Evolutionary conservation across 2,329 filamentous ascomycete species (phyloP).

Genomic region (Claviceps sp.): DNA sequence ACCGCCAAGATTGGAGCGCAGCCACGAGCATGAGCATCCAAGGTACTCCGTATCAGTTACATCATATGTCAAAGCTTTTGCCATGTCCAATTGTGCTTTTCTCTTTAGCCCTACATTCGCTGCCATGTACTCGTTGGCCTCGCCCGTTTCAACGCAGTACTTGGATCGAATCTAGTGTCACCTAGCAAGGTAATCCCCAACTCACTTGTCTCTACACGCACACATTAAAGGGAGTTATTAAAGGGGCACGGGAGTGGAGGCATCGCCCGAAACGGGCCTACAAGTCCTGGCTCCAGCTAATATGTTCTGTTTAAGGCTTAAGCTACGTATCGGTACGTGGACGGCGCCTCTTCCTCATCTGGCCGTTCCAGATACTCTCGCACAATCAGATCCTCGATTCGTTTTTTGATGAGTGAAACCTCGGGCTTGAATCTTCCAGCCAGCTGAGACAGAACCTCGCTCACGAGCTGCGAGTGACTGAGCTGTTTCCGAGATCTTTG

Average conservation of each 20-base stretch:
- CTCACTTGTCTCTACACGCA: no score
- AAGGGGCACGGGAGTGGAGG: neutral
- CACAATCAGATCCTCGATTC: conserved; percentile 65
- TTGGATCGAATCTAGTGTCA: no score
- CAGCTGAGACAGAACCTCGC: conserved; percentile 60
- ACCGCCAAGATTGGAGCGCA: no score
- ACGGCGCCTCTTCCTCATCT: conserved; percentile 50
- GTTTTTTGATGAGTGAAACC: conserved; percentile 63
- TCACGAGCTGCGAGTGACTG: conserved; percentile 53
- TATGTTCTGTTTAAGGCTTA: conserved; percentile 27
- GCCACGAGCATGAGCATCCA: no score
- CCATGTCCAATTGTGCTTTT: no score
- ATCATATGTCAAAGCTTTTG: no score
- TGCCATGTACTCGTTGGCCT: no score
- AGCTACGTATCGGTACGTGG: conserved; percentile 57
- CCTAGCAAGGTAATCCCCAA: no score
- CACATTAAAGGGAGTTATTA: neutral
- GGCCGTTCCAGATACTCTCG: conserved; percentile 64
- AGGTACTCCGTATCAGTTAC: no score
- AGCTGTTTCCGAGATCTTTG: conserved; percentile 59
- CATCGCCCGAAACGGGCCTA: neutral
- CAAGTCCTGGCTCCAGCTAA: neutral
- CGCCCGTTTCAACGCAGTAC: no score
- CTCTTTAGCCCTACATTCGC: no score
- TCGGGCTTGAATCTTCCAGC: conserved; percentile 61